Percentiles rank a stretch among this genome's conserved stretches.
Conservation (phyloP, 177 flowering plant species). For the Vitis hybrid region DNA sequence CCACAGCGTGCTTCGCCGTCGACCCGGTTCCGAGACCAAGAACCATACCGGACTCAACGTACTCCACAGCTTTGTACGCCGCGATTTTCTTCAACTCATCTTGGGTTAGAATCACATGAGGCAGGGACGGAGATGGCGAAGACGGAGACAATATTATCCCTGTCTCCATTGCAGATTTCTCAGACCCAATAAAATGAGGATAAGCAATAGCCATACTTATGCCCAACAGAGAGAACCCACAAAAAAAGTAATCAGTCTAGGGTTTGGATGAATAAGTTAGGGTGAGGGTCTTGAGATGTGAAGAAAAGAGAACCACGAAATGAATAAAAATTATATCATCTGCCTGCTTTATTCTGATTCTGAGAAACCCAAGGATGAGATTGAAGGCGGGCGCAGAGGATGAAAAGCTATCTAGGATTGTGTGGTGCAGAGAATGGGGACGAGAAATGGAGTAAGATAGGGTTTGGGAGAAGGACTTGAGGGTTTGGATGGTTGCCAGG, state of each 20-base stretch:
- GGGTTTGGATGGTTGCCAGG: not conserved
- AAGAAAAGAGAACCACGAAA: not conserved
- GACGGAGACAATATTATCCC: slow-evolving; percentile 13
- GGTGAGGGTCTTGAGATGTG: slow-evolving; percentile 1
- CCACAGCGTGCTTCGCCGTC: slow-evolving; percentile 68
- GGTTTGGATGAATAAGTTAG: not conserved
- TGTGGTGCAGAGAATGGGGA: slow-evolving; percentile 3
- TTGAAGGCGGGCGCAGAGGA: not conserved
- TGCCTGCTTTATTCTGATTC: too few relatives aligned
- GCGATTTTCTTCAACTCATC: slow-evolving; percentile 72
- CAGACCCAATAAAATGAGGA: slow-evolving; percentile 23
- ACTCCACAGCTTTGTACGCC: slow-evolving; percentile 76
- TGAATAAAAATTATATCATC: not conserved
- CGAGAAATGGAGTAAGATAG: slow-evolving; percentile 4
- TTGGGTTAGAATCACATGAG: slow-evolving; percentile 44
- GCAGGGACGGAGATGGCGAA: slow-evolving; percentile 11
- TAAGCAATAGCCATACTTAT: slow-evolving; percentile 26
- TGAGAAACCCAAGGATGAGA: not conserved
- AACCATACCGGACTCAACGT: slow-evolving; percentile 77
- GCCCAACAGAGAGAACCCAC: not conserved
- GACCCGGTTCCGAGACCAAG: slow-evolving; percentile 80
- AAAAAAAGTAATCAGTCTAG: not conserved
- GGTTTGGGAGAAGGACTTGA: slow-evolving; percentile 6
- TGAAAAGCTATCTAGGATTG: not conserved
- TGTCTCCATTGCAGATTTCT: slow-evolving; percentile 21